Evolutionary conservation across 371 early-diverging fungal genomes (phyloP).

Genomic region (Apophysomyces elegans): DNA sequence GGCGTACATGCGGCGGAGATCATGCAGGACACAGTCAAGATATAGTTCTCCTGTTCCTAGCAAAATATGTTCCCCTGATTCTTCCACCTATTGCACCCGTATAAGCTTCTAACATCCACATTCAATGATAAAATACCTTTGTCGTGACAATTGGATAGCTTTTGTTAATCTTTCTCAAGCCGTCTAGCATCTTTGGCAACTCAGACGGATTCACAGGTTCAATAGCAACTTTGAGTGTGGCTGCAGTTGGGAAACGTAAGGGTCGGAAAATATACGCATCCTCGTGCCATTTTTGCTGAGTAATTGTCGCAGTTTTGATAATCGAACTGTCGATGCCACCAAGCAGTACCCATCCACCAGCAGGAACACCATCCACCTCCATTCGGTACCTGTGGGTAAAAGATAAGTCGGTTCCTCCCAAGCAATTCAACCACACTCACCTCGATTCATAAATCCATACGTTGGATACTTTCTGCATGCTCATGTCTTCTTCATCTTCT

Average conservation of each 20-base stretch:
- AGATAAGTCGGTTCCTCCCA: background rate
- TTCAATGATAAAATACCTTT: conserved; percentile 51
- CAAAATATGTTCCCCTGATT: conserved; percentile 96
- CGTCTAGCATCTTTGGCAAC: conserved; percentile 97
- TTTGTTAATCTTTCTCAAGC: conserved; percentile 92
- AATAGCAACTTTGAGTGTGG: conserved; percentile 93
- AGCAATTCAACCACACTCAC: conserved; percentile 21
- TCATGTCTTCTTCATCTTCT: conserved; percentile 97
- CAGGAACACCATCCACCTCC: conserved; percentile 74
- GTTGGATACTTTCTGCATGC: conserved; percentile 75
- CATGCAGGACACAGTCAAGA: conserved; percentile 95
- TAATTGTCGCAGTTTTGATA: conserved; percentile 93
- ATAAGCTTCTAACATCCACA: background rate
- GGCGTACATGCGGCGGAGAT: conserved; percentile 90
- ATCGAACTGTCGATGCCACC: conserved; percentile 92
- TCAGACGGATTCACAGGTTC: conserved; percentile 97
- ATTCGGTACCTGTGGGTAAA: conserved; percentile 69
- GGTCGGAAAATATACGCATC: conserved; percentile 88
- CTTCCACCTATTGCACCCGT: conserved; percentile 72
- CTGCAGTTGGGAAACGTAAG: conserved; percentile 78
- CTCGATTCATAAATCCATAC: conserved; percentile 85
- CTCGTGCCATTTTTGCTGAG: conserved; percentile 60
- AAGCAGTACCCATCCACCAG: conserved; percentile 93
- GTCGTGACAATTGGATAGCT: conserved; percentile 92
- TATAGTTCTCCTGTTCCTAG: conserved; percentile 95